Evolutionary conservation across 768 basidiomycete species (phyloP).

Genomic region (Dentipellis sp.): DNA sequence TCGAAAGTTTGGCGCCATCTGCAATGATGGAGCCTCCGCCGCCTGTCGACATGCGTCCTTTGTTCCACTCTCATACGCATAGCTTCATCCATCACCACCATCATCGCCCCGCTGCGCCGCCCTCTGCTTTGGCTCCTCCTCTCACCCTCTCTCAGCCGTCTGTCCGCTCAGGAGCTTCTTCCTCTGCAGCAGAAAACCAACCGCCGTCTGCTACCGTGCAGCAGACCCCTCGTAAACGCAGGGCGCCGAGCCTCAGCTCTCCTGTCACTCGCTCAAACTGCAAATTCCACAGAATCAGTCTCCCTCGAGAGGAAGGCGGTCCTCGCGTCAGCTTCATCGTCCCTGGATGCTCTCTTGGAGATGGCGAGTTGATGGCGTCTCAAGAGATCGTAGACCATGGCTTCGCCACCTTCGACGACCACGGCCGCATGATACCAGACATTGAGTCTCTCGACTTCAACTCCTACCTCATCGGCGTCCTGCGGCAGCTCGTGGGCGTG

Average conservation of each 20-base stretch:
- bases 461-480: slow-evolving; percentile 42
- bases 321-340: slow-evolving; percentile 54
- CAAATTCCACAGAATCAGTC: slow-evolving; percentile 58
- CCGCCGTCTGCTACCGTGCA: slow-evolving; percentile 1
- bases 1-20: slow-evolving; percentile 16
- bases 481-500: slow-evolving; percentile 55
- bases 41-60: slow-evolving; percentile 10
- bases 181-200: slow-evolving; percentile 5
- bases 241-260: slow-evolving; percentile 22
- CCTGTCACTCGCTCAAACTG: slow-evolving; percentile 63
- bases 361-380: slow-evolving; percentile 43
- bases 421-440: slow-evolving; percentile 32
- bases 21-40: slow-evolving; percentile 10
- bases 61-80: slow-evolving; percentile 19
- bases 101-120: slow-evolving; percentile 10
- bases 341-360: slow-evolving; percentile 56
- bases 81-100: slow-evolving; percentile 21
- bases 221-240: slow-evolving; percentile 5
- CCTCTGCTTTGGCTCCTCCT: not conserved
- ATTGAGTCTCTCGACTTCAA: slow-evolving; percentile 44
- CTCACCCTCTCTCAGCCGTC: slow-evolving; percentile 1
- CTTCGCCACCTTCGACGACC: slow-evolving; percentile 42
- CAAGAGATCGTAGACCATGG: slow-evolving; percentile 57
- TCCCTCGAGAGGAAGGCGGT: slow-evolving; percentile 45
- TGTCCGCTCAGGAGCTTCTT: not conserved